Base-by-base conservation (phyloP, 2,329 filamentous ascomycete genomes). In the Colletotrichum sp. region DNA sequence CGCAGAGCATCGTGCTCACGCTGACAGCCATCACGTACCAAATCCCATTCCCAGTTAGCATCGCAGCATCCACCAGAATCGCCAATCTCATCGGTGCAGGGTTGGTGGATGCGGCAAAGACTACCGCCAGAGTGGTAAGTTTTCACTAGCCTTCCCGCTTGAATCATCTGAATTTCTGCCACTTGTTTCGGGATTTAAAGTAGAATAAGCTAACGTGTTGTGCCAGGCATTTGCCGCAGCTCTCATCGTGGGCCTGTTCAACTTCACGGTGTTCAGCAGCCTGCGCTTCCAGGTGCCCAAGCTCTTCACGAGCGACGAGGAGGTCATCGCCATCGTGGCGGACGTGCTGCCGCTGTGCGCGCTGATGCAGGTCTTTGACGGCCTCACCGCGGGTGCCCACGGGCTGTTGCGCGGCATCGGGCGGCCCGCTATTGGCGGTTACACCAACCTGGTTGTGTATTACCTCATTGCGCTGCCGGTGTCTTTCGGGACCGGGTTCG, bases 31-130 rank as follows among this genome's bases (percentile, higher is more conserved):
- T 98, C 28, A 95, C 95, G 0, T 99, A 96, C 87, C 95, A 98
- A 84, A 93, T 99, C 65, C 96, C 96, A 0, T 99, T 99, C 86
- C 95, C 96, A 0, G 91, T 98, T 76, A 95, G 94, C 36, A 96
- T 99, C 74, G 96, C 96, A 4, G 92, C 94, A 1, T 96, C 94
- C 14, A 99, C 96, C 0, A 93, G 96, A 1, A 92, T 98, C 16
- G 96, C 96, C 21, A 99, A 98, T 80, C 87, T 99, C 39, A 98
- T 99, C 77, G 97, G 96, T 10, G 96, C 96, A 0, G 94, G 93
- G 1, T 89, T 98, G 13, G 93, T 95, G 4, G 92, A 93, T 61
- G 94, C 96, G 0, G 96, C 96, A 18, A 95, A 93, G 82, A 94
- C 92, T 4, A 94, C 94, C 1, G 94, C 94, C n/a, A 93, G 91